Percentiles rank a stretch among this genome's conserved stretches.
Evolutionary conservation across 2,329 filamentous ascomycete species (phyloP).

Genomic region (Zasmidium cellare): DNA sequence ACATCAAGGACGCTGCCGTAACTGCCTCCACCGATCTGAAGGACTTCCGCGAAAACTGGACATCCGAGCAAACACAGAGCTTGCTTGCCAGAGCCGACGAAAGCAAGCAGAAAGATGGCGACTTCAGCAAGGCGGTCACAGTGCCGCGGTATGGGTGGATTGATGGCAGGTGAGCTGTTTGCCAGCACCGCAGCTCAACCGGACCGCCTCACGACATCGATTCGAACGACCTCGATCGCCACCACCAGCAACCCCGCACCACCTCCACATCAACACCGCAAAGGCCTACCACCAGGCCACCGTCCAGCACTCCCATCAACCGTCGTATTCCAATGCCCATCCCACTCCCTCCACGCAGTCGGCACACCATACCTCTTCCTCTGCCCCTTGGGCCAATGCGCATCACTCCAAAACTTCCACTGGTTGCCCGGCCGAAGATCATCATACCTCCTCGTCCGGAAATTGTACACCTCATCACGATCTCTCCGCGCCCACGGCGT

Average conservation of each 20-base stretch:
- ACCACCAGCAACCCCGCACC: not conserved
- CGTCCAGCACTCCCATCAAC: conserved; percentile 20
- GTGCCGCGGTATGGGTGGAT: conserved; percentile 42
- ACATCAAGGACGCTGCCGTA: conserved; percentile 40
- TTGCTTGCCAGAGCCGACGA: conserved; percentile 37
- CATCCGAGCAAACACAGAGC: conserved; percentile 36
- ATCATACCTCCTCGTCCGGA: conserved; percentile 29
- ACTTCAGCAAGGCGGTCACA: conserved; percentile 37
- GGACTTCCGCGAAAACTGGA: conserved; percentile 40
- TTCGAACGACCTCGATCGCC: no score
- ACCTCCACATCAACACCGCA: conserved; percentile 4
- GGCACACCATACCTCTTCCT: conserved; percentile 25
- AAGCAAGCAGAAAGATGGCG: conserved; percentile 37
- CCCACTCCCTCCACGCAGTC: conserved; percentile 19
- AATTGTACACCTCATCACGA: conserved; percentile 29
- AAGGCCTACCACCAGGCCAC: conserved; percentile 27
- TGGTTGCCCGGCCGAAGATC: conserved; percentile 10
- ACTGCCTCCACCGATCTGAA: conserved; percentile 39
- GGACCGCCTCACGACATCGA: no score
- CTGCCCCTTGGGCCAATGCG: conserved; percentile 26
- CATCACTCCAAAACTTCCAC: conserved; percentile 30
- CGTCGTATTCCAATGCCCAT: conserved; percentile 32
- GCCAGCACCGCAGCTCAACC: not conserved
- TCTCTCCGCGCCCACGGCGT: conserved; percentile 23
- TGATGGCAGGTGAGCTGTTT: conserved; percentile 26